These are phyloP conservation scores for Boletellus deceptivus DNA, from an alignment of 1,284 basidiomycete genomes.

Conservation along the genomic window DNA sequence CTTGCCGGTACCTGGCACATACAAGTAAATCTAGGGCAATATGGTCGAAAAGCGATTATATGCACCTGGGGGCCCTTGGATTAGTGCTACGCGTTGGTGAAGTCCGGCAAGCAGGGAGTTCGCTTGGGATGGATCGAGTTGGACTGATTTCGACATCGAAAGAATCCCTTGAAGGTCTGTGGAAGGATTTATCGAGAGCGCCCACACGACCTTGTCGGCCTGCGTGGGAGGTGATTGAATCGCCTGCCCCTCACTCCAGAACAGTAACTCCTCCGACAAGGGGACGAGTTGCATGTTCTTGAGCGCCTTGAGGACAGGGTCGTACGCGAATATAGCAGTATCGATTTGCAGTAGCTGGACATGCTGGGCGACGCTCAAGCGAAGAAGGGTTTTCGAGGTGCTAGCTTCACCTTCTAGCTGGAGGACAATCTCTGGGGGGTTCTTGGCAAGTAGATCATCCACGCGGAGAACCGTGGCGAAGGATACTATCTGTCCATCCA, in stretches of 20 bases:
- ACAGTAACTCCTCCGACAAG: conserved; percentile 49
- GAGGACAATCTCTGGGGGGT: conserved; percentile 50
- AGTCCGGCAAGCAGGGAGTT: conserved; percentile 50
- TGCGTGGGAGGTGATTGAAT: conserved; percentile 11
- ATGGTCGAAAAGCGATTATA: too few species aligned
- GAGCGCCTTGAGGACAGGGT: conserved; percentile 55
- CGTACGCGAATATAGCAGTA: conserved; percentile 59
- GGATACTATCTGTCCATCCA: conserved; percentile 45
- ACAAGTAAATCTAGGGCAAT: not conserved
- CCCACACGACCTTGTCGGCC: conserved; percentile 30
- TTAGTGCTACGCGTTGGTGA: conserved; percentile 52
- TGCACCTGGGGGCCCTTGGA: conserved; percentile 67
- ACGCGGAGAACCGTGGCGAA: conserved; percentile 56
- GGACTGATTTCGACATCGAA: not conserved
- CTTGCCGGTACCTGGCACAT: conserved; percentile 58
- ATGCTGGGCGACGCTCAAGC: conserved; percentile 37
- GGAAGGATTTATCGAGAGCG: conserved; percentile 35
- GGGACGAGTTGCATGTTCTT: conserved; percentile 46
- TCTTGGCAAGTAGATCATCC: conserved; percentile 46
- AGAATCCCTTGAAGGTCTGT: conserved; percentile 27
- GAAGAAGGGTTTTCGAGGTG: conserved; percentile 39
- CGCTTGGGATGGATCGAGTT: conserved; percentile 35
- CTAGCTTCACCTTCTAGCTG: conserved; percentile 47
- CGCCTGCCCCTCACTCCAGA: conserved; percentile 43
- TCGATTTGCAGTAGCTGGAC: conserved; percentile 57